phyloP scores from a whole-genome alignment of 106 monocot genomes.

The Vanilla planifolia region DNA sequence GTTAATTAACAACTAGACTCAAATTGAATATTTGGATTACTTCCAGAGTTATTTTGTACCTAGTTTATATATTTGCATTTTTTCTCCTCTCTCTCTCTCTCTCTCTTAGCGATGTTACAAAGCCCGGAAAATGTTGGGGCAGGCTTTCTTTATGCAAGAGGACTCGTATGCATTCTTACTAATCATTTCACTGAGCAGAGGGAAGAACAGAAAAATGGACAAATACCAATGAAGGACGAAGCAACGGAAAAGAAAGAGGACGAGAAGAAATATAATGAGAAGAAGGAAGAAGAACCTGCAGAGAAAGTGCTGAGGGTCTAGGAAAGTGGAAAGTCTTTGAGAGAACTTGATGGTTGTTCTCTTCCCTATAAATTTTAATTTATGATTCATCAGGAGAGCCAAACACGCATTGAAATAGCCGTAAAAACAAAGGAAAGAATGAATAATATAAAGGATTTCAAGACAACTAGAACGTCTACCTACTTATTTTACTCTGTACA shows the following conservation, averaged over 20 bases:
- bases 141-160: no score
- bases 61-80: background rate
- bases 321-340: constrained; percentile 50
- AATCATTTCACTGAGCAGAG: constrained; percentile 15
- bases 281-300: constrained; percentile 36
- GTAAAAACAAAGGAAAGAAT: background rate
- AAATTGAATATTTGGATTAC: background rate
- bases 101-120: background rate
- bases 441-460: background rate
- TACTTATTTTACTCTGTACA: no score
- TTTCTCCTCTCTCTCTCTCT: background rate
- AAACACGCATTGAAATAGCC: background rate
- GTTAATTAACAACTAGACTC: background rate
- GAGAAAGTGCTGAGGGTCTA: constrained; percentile 79
- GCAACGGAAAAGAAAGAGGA: constrained; percentile 10
- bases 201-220: constrained; percentile 13
- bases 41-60: background rate
- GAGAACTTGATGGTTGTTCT: constrained; percentile 42
- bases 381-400: background rate
- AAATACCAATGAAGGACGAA: constrained; percentile 11
- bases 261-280: constrained; percentile 9
- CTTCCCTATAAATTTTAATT: background rate
- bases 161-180: background rate
- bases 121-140: no score
- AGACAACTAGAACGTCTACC: no score